A percentile compares a stretch with the other conserved stretches of the same genome.
Conservation (phyloP, 768 basidiomycete species). For the Sarcodon aspratus region DNA sequence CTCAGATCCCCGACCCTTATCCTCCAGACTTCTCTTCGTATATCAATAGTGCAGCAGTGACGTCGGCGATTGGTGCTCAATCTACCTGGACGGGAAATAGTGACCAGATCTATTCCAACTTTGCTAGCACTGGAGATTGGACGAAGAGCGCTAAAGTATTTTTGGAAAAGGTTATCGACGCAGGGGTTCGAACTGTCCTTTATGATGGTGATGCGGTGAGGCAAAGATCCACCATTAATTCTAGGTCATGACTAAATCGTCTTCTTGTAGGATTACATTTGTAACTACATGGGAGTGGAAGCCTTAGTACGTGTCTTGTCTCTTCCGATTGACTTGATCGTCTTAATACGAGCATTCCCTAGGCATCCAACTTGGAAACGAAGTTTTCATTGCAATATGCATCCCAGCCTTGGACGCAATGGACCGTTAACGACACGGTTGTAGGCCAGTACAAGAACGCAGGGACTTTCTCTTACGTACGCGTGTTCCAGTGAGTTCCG, state of each 20-base stretch:
- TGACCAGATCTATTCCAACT: constrained; percentile 31
- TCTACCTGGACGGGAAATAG: constrained; percentile 29
- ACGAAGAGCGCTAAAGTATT: constrained; percentile 36
- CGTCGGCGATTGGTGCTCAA: constrained; percentile 31
- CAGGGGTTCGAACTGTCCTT: constrained; percentile 42
- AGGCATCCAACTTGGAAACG: constrained; percentile 38
- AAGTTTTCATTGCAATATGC: constrained; percentile 30
- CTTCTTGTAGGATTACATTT: constrained; percentile 31
- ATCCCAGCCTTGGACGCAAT: constrained; percentile 32
- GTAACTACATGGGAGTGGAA: constrained; percentile 46
- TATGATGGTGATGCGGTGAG: constrained; percentile 48
- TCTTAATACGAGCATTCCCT: not conserved
- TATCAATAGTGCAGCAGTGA: constrained; percentile 18
- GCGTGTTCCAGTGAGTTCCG: constrained; percentile 21
- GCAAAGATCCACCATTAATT: not conserved
- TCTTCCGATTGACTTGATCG: not conserved
- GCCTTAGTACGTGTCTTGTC: constrained; percentile 30
- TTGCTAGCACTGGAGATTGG: constrained; percentile 44
- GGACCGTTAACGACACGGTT: constrained; percentile 35
- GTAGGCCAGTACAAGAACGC: constrained; percentile 50
- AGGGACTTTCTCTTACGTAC: constrained; percentile 43
- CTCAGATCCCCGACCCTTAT: constrained; percentile 33
- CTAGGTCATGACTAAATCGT: constrained; percentile 1
- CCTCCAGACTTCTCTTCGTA: constrained; percentile 28
- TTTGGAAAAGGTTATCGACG: constrained; percentile 46